phyloP scores from a whole-genome alignment of 108 stramenopile genomes.

The Parmales sp. region DNA sequence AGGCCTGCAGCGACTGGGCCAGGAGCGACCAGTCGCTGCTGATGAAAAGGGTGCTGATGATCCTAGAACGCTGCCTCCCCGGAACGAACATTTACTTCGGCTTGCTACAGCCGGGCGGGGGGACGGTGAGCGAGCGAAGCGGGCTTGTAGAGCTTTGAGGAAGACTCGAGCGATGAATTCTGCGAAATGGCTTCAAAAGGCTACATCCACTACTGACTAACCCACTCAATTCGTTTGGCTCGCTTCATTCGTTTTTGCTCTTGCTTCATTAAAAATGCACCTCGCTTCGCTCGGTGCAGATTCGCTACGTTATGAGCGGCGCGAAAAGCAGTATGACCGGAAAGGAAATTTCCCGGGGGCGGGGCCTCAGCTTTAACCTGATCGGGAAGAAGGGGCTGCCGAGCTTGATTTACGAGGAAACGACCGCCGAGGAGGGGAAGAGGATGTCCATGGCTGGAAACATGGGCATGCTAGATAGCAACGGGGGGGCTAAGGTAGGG shows the following conservation, averaged over 20 bases:
- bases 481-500: not conserved
- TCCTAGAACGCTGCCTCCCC: not conserved
- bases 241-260: no score
- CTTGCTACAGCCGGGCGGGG: not conserved
- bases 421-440: not conserved
- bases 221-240: no score
- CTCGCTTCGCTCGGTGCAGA: no score
- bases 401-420: not conserved
- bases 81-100: conserved; percentile 5
- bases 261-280: no score
- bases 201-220: no score
- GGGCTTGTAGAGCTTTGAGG: no score
- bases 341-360: not conserved
- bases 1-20: not conserved
- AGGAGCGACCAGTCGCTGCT: not conserved
- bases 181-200: no score
- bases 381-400: not conserved
- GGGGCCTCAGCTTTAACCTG: not conserved
- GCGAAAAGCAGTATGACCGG: not conserved
- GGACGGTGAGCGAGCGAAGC: no score
- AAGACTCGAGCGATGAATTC: no score
- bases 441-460: not conserved
- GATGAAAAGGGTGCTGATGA: not conserved
- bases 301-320: not conserved
- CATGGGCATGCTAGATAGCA: not conserved